Evolutionary conservation across 1,139 yeast species (phyloP).

Genomic region (Geotrichum reessii): DNA sequence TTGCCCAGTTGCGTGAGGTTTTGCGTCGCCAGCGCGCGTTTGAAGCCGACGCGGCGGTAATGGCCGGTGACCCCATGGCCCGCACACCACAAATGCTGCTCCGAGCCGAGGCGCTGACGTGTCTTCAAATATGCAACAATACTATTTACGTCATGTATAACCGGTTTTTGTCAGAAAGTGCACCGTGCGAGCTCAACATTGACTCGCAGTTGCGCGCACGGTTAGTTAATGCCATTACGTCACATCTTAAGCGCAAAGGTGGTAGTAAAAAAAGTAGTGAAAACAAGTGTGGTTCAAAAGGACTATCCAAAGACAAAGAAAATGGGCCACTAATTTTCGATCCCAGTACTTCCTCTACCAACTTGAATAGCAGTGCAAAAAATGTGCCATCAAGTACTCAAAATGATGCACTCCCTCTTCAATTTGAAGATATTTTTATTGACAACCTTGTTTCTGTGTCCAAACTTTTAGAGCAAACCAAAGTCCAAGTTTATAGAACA

Average conservation of each 20-base stretch:
- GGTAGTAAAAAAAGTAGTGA: background rate
- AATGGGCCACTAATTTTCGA: too few species aligned
- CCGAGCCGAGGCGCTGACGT: constrained; percentile 6
- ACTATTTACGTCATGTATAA: constrained; percentile 60
- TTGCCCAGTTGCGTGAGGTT: constrained; percentile 32
- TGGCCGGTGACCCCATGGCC: constrained; percentile 11
- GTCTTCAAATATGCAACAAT: constrained; percentile 29
- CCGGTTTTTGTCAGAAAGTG: constrained; percentile 59
- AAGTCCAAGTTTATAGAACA: constrained; percentile 47
- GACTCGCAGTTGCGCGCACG: constrained; percentile 51
- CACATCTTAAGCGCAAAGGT: constrained; percentile 20
- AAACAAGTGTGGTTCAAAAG: background rate
- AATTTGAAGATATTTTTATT: background rate
- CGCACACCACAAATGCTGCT: background rate
- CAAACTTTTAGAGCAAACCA: constrained; percentile 43
- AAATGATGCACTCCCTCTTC: background rate
- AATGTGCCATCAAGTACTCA: background rate
- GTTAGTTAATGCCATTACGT: constrained; percentile 45
- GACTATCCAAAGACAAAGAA: background rate
- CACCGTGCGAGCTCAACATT: constrained; percentile 69
- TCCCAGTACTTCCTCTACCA: background rate
- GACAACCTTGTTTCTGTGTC: constrained; percentile 10
- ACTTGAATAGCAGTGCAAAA: background rate
- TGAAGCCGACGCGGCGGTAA: constrained; percentile 25
- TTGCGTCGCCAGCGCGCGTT: constrained; percentile 24